Evolutionary conservation across 2,329 filamentous ascomycete species (phyloP), one percentile per base, ranked within the genome.

Genomic region (Emmonsia crescens): DNA sequence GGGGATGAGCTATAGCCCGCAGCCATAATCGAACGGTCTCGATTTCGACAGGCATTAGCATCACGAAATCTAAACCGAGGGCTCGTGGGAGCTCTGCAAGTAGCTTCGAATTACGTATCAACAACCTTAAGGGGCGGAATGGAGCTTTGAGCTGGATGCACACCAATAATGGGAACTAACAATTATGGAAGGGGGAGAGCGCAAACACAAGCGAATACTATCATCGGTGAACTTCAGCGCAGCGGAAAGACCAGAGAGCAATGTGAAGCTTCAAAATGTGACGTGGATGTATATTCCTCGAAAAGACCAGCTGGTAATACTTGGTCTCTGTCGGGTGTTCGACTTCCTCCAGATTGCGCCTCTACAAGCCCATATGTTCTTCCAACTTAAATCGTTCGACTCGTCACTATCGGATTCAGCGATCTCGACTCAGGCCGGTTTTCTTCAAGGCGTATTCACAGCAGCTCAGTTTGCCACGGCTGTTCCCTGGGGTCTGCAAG

Each of bases 381-480:
- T 92, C 72, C 89, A 92, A 72, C 82, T 95, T 42, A 86, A 86
- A 69, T 92, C 87, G 66, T 92, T 94, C 68, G 80, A 88, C 10
- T 76, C 77, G 36, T 77, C 72, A 31, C 73, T 80, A 10, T 76
- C 80, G 21, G 80, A 85, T 59, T 79, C 79, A 1, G 84, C 83
- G 12, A 89, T 94, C 64, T 83, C 89, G 1, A 82, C 82, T 38
- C 89, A 93, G 71, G 88, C 88, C 0, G 90, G 89, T 52, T 77
- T 93, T 2, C 79, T 94, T 31, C 84, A 89, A 60, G 89, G 88
- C 21, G 86, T 85, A 29, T 94, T 94, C 72, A 91, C 88, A 0
- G 86, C 85, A 0, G 86, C 88, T 0, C 90, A 96, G 71, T 91
- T 92, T 71, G 74, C 88, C 46, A 94, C 90, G 0, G 89, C 89